Evolutionary conservation across 2,329 filamentous ascomycete genomes (phyloP), one percentile per base, ranked within the genome.

Genomic region (Tothia fuscella): DNA sequence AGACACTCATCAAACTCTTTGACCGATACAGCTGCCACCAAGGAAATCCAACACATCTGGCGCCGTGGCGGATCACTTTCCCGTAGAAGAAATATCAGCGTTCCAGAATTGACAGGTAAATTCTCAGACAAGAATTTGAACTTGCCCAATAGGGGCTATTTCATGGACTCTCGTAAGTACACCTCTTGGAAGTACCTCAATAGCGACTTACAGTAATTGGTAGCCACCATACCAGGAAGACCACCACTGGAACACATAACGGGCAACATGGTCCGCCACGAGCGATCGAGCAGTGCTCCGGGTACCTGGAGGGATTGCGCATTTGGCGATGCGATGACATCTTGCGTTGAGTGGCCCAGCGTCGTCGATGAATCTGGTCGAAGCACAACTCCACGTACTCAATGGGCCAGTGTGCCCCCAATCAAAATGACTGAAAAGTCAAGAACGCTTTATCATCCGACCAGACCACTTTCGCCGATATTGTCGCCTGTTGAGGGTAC

Each of bases 221-320:
- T n/a, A 50, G 60, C 60, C 38, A 63, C 60, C 13, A 63, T 63
- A 34, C 60, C 60, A 7, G 60, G 60, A 32, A 54, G 57, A 42
- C 59, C 59, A 16, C 58, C 60, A 38, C 55, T 63, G 10, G 57
- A 57, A 7, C 53, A 57, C 41, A 47, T 49, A 22, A 57, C 56
- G 4, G 49, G 56, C 35, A 58, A 60, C 30, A 46, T 48, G 26
- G 55, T 59, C 40, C 54, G 53, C 26, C 58, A 63, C 37, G 60
- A 63, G 47, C 50, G 60, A 42, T 61, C 59, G 4, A 56, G 51
- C 48, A 63, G 59, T 51, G 57, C 54, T 28, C 60, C 59, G 22
- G 58, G 58, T 19, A 56, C 52, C 43, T 63, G 60, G 60, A 54
- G 58, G 43, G 43, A 50, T 19, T 56, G 58, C 33, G 59, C 59